Evolutionary conservation across 805 yeast species (phyloP).

Genomic region (Kodamaea hsintzibuensis): DNA sequence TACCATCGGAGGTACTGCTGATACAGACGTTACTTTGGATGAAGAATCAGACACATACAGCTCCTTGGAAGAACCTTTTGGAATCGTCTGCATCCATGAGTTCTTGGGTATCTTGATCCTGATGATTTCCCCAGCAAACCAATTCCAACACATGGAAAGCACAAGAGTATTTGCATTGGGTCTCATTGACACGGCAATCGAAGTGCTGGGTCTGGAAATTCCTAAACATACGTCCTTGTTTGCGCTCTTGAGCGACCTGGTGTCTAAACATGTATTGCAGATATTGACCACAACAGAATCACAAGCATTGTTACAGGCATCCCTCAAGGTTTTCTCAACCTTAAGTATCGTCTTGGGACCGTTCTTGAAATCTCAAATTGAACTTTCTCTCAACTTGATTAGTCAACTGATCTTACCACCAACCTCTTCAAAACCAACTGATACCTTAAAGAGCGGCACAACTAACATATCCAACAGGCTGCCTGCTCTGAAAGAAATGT

Average conservation of each 20-base stretch:
- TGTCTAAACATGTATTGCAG: constrained; percentile 83
- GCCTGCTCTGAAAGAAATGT: constrained; percentile 64
- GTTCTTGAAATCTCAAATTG: constrained; percentile 76
- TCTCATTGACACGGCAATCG: constrained; percentile 75
- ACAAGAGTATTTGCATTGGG: constrained; percentile 82
- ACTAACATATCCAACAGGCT: constrained; percentile 20
- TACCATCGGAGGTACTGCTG: constrained; percentile 51
- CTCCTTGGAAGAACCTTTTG: constrained; percentile 49
- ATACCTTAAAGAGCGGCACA: constrained; percentile 22
- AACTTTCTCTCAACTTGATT: constrained; percentile 63
- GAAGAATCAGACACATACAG: constrained; percentile 15
- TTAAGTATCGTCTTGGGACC: constrained; percentile 66
- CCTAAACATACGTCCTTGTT: constrained; percentile 62
- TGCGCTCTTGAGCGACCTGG: constrained; percentile 69
- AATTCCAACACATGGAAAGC: constrained; percentile 81
- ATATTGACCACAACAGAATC: constrained; percentile 75
- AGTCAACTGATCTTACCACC: constrained; percentile 56
- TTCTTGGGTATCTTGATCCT: constrained; percentile 74
- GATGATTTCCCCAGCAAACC: constrained; percentile 78
- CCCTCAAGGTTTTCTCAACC: constrained; percentile 74
- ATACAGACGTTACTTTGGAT: background rate
- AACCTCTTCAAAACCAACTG: constrained; percentile 17
- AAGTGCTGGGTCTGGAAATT: constrained; percentile 70
- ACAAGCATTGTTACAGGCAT: constrained; percentile 67
- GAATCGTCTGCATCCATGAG: constrained; percentile 73